phyloP scores from a whole-genome alignment of 1,139 yeast genomes.

The Kodamaea arcana region DNA sequence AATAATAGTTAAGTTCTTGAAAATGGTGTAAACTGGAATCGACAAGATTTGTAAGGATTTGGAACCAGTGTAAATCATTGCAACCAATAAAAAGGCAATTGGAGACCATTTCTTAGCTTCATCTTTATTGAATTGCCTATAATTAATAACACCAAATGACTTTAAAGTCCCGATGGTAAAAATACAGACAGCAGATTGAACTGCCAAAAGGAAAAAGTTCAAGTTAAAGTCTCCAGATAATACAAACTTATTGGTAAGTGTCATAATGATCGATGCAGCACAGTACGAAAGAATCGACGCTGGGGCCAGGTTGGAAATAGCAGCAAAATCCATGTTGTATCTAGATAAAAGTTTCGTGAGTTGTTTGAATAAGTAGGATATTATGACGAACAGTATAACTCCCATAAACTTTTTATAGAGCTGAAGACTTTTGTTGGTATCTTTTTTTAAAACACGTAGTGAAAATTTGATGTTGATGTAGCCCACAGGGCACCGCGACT shows the following conservation, averaged over 20 bases:
- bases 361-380: slow-evolving; percentile 25
- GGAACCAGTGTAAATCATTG: slow-evolving; percentile 94
- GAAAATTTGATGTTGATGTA: background rate
- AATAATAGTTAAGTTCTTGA: slow-evolving; percentile 94
- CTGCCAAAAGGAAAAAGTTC: slow-evolving; percentile 82
- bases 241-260: slow-evolving; percentile 95
- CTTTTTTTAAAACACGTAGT: background rate
- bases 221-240: slow-evolving; percentile 85
- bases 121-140: slow-evolving; percentile 76
- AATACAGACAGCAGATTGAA: slow-evolving; percentile 80
- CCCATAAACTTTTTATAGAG: slow-evolving; percentile 32
- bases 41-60: slow-evolving; percentile 89
- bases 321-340: slow-evolving; percentile 32
- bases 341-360: slow-evolving; percentile 3
- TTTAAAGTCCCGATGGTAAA: slow-evolving; percentile 68
- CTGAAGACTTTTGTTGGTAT: no score
- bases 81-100: slow-evolving; percentile 80
- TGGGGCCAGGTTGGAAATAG: slow-evolving; percentile 75
- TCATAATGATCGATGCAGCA: slow-evolving; percentile 90
- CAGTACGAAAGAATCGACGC: slow-evolving; percentile 86
- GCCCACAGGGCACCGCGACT: background rate
- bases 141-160: slow-evolving; percentile 70
- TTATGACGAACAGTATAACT: slow-evolving; percentile 36
- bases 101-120: slow-evolving; percentile 97
- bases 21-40: slow-evolving; percentile 95